Base-by-base conservation (phyloP, 352 stramenopile species). In the Peronospora belbahrii region DNA sequence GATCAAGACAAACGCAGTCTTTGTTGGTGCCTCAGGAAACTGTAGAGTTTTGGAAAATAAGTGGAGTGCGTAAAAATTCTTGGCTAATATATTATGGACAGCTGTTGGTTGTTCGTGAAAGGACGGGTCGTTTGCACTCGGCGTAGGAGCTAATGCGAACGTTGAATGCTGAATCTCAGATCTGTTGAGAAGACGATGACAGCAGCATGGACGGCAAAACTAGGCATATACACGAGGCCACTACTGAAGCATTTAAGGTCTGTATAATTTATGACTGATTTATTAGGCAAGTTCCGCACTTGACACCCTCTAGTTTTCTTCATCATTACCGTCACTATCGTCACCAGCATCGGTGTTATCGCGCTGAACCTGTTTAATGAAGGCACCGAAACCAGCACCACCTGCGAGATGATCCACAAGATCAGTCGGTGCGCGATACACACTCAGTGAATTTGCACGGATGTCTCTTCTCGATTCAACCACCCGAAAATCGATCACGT, bases 401-500 rank as follows among this genome's bases (percentile, higher is more conserved):
- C 59, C 65, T 9, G 80, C 75, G 2, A 94, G 62, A 28, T 94
- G 80, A 40, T 94, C 67, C 1, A 94, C 74, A 9, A 94, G 64
- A 34, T 94, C 83, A 2, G 79, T 85, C n/a, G 83, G 83, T 6
- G 80, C 75, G n/a, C 80, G 80, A 62, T 94, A 94, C 22, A 64
- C 66, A 30, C 73, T 88, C 49, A 89, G 49, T 19, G 74, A 66
- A 31, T 94, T 83, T 13, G 79, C 50, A 0, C 66, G 66, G 23
- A 91, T 83, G 8, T 63, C 65, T 28, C 69, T 65, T 54, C 69
- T 56, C 7, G 70, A 81, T 57, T 88, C 76, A 20, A 92, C 74
- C 24, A 90, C 70, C 8, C 83, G 77, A 52, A 94, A 94, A 24
- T 93, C 78, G 6, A 93, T 62, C 2, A 65, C 48, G 24, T 84